Evolutionary conservation across 805 yeast genomes (phyloP).

Genomic region (Isabelozyma heimii): DNA sequence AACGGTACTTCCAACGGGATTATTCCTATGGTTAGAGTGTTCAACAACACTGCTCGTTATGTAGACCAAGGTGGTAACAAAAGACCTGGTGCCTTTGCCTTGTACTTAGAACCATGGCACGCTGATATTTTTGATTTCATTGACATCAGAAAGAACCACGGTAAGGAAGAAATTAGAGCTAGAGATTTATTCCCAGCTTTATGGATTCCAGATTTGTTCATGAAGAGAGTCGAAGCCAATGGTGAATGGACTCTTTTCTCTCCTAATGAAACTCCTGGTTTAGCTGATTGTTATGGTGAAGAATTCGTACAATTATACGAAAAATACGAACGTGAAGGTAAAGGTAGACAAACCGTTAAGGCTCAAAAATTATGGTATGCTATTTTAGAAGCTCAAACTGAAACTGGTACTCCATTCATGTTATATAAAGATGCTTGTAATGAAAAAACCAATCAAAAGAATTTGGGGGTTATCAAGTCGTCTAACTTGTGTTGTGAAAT

Average conservation of each 20-base stretch:
- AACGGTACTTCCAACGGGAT: conserved; percentile 64
- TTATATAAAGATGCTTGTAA: conserved; percentile 63
- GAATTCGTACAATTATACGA: conserved; percentile 53
- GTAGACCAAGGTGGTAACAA: conserved; percentile 68
- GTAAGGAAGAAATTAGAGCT: conserved; percentile 62
- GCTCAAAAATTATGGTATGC: conserved; percentile 64
- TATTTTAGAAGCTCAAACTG: conserved; percentile 60
- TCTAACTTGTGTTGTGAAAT: conserved; percentile 64
- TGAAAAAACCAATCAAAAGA: conserved; percentile 56
- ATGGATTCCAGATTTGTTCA: conserved; percentile 63
- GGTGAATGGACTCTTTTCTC: conserved; percentile 59
- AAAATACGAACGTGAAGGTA: conserved; percentile 49
- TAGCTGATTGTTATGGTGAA: conserved; percentile 53
- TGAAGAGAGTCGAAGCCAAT: conserved; percentile 57
- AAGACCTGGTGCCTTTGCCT: conserved; percentile 64
- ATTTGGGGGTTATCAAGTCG: conserved; percentile 57
- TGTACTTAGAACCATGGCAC: conserved; percentile 65
- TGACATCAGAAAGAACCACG: conserved; percentile 61
- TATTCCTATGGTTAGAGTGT: conserved; percentile 61
- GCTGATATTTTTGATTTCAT: conserved; percentile 57
- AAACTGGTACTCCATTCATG: conserved; percentile 66
- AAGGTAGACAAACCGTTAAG: conserved; percentile 48
- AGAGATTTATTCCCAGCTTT: conserved; percentile 62
- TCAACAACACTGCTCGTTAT: conserved; percentile 61
- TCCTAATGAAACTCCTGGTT: conserved; percentile 58